phyloP scores from a whole-genome alignment of 2,329 filamentous ascomycete species.

The Dryadomyces quercus-mongolicae region DNA sequence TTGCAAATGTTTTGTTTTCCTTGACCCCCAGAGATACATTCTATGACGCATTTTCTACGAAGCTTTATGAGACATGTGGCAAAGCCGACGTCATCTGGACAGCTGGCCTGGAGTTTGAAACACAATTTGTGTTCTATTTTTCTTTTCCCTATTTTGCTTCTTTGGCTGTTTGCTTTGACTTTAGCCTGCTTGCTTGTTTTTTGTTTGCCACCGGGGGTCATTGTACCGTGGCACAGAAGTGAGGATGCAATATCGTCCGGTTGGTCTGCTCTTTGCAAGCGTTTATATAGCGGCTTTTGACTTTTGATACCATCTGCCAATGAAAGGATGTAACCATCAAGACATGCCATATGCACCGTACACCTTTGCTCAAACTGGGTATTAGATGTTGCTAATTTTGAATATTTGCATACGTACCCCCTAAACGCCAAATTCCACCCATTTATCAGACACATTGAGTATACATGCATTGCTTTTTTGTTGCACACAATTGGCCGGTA shows the following conservation, averaged over 20 bases:
- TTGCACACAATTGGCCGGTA: neutral
- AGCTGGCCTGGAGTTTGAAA: neutral
- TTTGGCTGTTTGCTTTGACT: neutral
- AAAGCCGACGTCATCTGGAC: neutral
- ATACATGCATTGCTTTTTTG: neutral
- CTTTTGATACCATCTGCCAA: constrained; percentile 1
- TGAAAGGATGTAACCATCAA: neutral
- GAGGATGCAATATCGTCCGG: no score
- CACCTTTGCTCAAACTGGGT: neutral
- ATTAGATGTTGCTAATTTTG: neutral
- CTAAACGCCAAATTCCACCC: neutral
- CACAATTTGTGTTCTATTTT: neutral
- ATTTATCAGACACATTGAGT: no score
- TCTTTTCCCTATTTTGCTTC: no score
- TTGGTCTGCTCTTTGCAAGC: neutral
- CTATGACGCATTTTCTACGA: constrained; percentile 1
- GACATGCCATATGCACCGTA: neutral
- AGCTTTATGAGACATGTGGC: neutral
- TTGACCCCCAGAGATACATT: no score
- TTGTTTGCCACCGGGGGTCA: no score
- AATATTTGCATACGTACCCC: neutral
- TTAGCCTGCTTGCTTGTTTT: neutral
- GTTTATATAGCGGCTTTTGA: neutral
- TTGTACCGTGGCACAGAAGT: no score
- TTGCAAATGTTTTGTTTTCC: neutral